Percentiles rank a stretch among this genome's conserved stretches.
These are phyloP conservation scores for Fistulinella prunicolor DNA, from an alignment of 768 basidiomycete species.

Conservation along the genomic window DNA sequence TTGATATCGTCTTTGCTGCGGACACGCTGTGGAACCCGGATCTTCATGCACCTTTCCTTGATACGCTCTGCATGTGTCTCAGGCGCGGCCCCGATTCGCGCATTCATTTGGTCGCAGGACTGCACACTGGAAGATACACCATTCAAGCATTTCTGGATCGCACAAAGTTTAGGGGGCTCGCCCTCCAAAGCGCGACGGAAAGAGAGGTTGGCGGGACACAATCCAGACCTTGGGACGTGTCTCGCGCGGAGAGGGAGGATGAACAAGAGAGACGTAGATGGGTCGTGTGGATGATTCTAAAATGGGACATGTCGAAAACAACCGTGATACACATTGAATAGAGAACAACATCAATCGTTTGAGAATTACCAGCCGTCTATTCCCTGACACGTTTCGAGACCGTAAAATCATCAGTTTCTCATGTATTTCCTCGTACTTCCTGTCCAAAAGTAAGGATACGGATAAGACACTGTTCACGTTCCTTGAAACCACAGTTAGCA, in stretches of 20 bases:
- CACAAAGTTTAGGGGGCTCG: conserved; percentile 38
- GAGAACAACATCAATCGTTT: background rate
- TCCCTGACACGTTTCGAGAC: too few relatives aligned
- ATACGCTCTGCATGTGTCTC: conserved; percentile 50
- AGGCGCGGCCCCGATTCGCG: conserved; percentile 43
- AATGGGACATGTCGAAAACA: conserved; percentile 40
- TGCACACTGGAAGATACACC: conserved; percentile 76
- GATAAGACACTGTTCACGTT: conserved; percentile 33
- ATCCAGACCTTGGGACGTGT: conserved; percentile 50
- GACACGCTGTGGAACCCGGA: conserved; percentile 80
- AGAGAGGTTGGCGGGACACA: conserved; percentile 40
- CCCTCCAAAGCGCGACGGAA: conserved; percentile 46
- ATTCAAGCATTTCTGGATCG: conserved; percentile 55
- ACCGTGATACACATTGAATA: background rate
- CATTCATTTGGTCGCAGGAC: conserved; percentile 63
- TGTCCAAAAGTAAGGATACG: conserved; percentile 32
- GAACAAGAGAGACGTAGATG: conserved; percentile 68
- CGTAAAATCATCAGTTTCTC: too few relatives aligned
- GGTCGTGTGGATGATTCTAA: conserved; percentile 66
- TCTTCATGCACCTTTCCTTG: conserved; percentile 51
- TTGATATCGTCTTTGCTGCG: conserved; percentile 68
- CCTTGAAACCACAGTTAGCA: conserved; percentile 17
- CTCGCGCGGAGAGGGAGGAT: conserved; percentile 51
- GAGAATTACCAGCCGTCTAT: too few relatives aligned
- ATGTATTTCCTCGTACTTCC: conserved; percentile 15